Evolutionary conservation across 2,329 filamentous ascomycete genomes (phyloP), one percentile per base, ranked within the genome.

Genomic region (Corynespora cassiicola): DNA sequence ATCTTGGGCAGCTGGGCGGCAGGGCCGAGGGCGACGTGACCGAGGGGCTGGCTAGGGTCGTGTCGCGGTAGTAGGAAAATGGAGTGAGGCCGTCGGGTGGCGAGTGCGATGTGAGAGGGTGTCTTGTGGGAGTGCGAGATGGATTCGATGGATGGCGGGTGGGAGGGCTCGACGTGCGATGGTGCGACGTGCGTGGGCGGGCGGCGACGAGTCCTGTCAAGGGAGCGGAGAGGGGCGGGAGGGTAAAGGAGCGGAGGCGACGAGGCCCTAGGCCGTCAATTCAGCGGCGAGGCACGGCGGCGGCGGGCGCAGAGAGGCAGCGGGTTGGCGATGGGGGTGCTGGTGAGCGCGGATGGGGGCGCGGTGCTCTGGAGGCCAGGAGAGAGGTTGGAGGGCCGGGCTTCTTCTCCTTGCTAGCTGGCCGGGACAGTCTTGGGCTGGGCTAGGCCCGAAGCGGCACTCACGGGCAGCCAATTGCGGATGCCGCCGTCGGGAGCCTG

Each of bases 231-330:
- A 50, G 52, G 36, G 39, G 33, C 21, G 34, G 32, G 27, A 34
- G 42, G 50, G 41, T 36, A 54, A 66, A 66, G 63, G 60, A 65
- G 61, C 59, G 63, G 52, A 52, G 53, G 50, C 52, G 48, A 57
- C 56, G 56, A 58, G 54, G 45, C 40, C 53, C 50, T 50, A 50
- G 56, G 51, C 52, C 47, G 50, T 43, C 42, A 46, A 51, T 44
- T 48, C 52, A 56, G 56, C 50, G 36, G 48, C 60, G 52, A 55
- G 36, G 49, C 48, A 40, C 45, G 44, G 38, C 47, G 38, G 52
- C 48, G 45, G 50, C 45, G 18, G 28, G 43, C 33, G 25, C 27
- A 28, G 29, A 38, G 42, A 49, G 58, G 47, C 40, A 36, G 42
- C 45, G 55, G 47, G 52, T 56, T 54, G 54, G 42, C 42, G 45